These are phyloP conservation scores for Kokia cookei DNA, from an alignment of 441 rosid species.

Conservation along the genomic window DNA sequence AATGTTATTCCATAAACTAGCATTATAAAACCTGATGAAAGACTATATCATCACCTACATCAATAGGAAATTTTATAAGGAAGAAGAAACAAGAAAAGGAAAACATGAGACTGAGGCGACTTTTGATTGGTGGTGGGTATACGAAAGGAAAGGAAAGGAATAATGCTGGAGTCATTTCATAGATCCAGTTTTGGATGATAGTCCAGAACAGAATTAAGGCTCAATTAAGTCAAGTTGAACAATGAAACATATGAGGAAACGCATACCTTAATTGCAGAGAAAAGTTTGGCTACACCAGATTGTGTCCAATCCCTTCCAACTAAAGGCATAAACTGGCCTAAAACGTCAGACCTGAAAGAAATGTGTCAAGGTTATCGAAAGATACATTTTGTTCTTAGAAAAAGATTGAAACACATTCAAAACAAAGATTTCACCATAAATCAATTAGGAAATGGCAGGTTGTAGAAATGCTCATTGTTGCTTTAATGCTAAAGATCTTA, in stretches of 20 bases:
- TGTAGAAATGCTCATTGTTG: not conserved
- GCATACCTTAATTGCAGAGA: conserved; percentile 77
- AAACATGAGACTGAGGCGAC: not conserved
- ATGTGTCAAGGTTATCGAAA: conserved; percentile 16
- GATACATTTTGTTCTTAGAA: not conserved
- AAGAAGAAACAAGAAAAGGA: not conserved
- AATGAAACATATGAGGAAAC: not conserved
- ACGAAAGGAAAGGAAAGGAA: not conserved
- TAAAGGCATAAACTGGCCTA: conserved; percentile 95
- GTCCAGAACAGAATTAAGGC: not conserved
- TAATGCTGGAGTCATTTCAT: not conserved
- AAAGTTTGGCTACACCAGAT: conserved; percentile 86
- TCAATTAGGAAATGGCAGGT: not conserved
- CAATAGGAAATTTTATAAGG: not conserved
- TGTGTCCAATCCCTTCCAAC: conserved; percentile 97
- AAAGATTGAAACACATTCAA: not conserved
- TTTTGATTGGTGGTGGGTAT: not conserved
- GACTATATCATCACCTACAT: not conserved
- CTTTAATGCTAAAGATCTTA: not conserved
- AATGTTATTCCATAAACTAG: not conserved
- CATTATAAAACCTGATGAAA: not conserved
- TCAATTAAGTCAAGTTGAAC: not conserved
- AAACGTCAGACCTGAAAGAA: conserved; percentile 76
- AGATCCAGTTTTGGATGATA: not conserved
- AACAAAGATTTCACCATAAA: not conserved